Base-by-base conservation (phyloP, 352 stramenopile species). In the Halophytophthora polymorphica region DNA sequence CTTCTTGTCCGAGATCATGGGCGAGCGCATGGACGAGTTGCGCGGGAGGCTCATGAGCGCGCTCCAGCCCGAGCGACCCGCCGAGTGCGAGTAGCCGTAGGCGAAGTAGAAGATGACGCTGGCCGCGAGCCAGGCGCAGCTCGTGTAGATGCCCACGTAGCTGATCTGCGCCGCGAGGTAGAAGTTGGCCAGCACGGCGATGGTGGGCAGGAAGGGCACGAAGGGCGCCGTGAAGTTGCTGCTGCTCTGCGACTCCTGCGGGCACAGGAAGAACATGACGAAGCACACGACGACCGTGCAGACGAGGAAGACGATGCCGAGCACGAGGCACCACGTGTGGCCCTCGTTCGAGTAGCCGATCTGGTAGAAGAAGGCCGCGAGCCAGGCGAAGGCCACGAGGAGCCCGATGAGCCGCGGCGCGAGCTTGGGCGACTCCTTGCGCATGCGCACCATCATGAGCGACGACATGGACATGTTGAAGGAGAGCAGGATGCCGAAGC, bases 391-490 rank as follows among this genome's bases (percentile, higher is more conserved):
- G 8, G 49, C 51, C 19, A 88, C 70, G 21, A 85, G 71, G 17
- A 44, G 42, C n/a, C 37, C 58, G 25, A 79, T 83, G 23, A 84
- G 58, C 39, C 69, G 71, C 2, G 71, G 64, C 2, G 67, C 67
- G 23, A 73, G 58, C 8, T 18, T 45, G 11, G 83, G 71, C 15
- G 77, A 86, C n/a, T 71, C 60, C 21, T 85, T 72, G 43, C 70
- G 68, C 43, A 66, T 87, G 37, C 85, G 82, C n/a, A 87, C 55
- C 49, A 94, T 77, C 11, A 96, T 54, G 7, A 95, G 66, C 53
- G 82, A 73, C 25, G 66, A 61, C 49, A 93, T 95, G 28, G 83
- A 76, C 56, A 95, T 79, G 63, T 89, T 90, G 66, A 96, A 96
- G 15, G 81, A 90, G n/a, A 96, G 39, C 19, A 96, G 48, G 28